Percentiles rank a stretch among this genome's conserved stretches.
Evolutionary conservation across 805 yeast genomes (phyloP).

Genomic region (Sungouiozyma ichnusensis): DNA sequence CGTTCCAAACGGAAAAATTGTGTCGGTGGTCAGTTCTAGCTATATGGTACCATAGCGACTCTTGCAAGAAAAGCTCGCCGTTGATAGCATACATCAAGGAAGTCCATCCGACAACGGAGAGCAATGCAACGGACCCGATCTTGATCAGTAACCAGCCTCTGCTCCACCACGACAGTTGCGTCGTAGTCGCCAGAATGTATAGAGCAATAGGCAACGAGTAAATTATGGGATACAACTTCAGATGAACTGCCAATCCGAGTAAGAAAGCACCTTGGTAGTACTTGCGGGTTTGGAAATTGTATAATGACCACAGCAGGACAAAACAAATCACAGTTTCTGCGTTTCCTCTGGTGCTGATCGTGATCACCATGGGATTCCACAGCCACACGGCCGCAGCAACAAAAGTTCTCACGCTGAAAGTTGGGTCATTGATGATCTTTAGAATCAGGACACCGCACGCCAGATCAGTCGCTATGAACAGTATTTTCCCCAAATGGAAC

Average conservation of each 20-base stretch:
- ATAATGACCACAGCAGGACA: conserved; percentile 51
- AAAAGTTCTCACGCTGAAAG: conserved; percentile 2
- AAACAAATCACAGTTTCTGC: conserved; percentile 85
- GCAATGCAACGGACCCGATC: conserved; percentile 33
- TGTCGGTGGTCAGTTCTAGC: conserved; percentile 86
- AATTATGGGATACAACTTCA: conserved; percentile 85
- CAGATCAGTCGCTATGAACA: conserved; percentile 71
- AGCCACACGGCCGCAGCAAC: conserved; percentile 51
- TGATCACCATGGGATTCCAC: conserved; percentile 87
- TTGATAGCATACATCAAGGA: conserved; percentile 54
- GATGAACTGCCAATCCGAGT: conserved; percentile 75
- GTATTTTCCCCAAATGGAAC: conserved; percentile 65
- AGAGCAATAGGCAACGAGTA: conserved; percentile 63
- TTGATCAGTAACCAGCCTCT: conserved; percentile 22
- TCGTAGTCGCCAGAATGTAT: conserved; percentile 7
- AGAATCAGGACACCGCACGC: conserved; percentile 62
- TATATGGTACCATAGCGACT: conserved; percentile 77
- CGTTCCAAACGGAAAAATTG: conserved; percentile 82
- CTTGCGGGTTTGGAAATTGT: conserved; percentile 30
- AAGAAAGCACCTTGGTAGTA: conserved; percentile 35
- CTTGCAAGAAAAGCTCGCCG: conserved; percentile 64
- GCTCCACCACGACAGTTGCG: conserved; percentile 5
- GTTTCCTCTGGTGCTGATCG: conserved; percentile 87
- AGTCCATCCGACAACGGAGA: conserved; percentile 40
- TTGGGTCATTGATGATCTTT: conserved; percentile 29